phyloP scores from a whole-genome alignment of 192 early-diverging fungal genomes.

The Linnemannia zychae region DNA sequence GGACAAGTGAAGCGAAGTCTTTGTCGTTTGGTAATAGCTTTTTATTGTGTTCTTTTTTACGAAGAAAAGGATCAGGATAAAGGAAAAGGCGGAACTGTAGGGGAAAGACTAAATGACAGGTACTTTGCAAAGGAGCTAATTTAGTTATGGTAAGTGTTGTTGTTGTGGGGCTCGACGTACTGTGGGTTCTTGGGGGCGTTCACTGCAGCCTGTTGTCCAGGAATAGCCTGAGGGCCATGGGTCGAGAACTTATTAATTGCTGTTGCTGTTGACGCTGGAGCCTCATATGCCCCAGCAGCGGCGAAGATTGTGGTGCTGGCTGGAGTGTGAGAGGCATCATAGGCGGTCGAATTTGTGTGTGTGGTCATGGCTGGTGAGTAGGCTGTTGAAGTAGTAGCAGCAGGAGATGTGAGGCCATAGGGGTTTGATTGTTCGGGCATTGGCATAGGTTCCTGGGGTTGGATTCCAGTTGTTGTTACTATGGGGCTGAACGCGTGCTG shows the following conservation, averaged over 20 bases:
- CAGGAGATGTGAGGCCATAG: neutral
- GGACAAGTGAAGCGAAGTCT: no score
- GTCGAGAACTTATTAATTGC: neutral
- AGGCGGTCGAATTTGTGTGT: neutral
- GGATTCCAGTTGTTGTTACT: neutral
- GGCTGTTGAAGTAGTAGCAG: slow-evolving; percentile 12
- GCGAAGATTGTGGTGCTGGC: neutral
- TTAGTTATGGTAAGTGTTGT: slow-evolving; percentile 22
- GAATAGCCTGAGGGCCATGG: slow-evolving; percentile 31
- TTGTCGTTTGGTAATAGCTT: neutral
- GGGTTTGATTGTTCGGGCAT: slow-evolving; percentile 32
- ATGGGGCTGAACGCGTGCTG: neutral
- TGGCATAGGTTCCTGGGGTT: slow-evolving; percentile 19
- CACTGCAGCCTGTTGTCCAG: neutral
- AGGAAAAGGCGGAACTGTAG: no score
- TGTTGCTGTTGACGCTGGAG: no score
- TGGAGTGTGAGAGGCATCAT: slow-evolving; percentile 13
- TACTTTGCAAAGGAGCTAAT: no score
- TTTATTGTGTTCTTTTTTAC: no score
- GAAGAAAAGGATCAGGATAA: no score
- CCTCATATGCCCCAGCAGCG: neutral
- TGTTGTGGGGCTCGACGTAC: neutral
- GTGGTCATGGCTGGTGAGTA: slow-evolving; percentile 5
- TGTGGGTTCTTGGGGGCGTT: slow-evolving; percentile 28
- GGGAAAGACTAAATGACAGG: no score